These are phyloP conservation scores for Colletotrichum sublineola DNA, from an alignment of 2,329 filamentous ascomycete genomes.

Conservation along the genomic window DNA sequence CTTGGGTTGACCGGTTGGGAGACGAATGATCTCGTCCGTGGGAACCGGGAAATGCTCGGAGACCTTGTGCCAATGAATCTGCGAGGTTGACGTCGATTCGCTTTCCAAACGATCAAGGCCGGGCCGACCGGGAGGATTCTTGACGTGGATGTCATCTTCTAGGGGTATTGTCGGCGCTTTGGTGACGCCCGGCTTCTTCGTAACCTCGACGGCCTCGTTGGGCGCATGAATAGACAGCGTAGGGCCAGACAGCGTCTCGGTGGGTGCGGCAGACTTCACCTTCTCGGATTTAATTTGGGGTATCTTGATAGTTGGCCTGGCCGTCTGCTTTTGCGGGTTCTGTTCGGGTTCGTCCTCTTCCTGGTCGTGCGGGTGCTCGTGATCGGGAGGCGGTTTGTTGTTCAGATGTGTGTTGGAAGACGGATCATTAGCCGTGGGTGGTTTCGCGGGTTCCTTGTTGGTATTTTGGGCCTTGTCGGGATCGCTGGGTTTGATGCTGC, in stretches of 20 bases:
- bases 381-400: slow-evolving; percentile 39
- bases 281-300: slow-evolving; percentile 36
- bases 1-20: slow-evolving; percentile 80
- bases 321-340: slow-evolving; percentile 38
- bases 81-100: slow-evolving; percentile 25
- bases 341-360: slow-evolving; percentile 39
- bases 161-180: slow-evolving; percentile 25
- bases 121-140: slow-evolving; percentile 45
- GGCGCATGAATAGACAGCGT: slow-evolving; percentile 34
- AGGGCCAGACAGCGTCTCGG: slow-evolving; percentile 23
- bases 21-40: slow-evolving; percentile 75
- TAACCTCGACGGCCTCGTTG: slow-evolving; percentile 17
- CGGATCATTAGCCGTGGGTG: slow-evolving; percentile 29
- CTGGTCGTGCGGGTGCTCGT: slow-evolving; percentile 35
- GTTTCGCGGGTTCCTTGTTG: slow-evolving; percentile 27
- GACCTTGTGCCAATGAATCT: slow-evolving; percentile 79
- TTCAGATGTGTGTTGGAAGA: slow-evolving; percentile 31
- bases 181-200: slow-evolving; percentile 30
- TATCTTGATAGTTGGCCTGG: slow-evolving; percentile 40
- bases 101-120: slow-evolving; percentile 43
- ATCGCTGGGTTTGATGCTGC: slow-evolving; percentile 34
- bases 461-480: slow-evolving; percentile 28
- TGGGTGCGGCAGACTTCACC: slow-evolving; percentile 25
- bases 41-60: slow-evolving; percentile 84
- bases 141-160: slow-evolving; percentile 33